Conservation (phyloP, 129 eudicot species). For the Pittosporum tobira region DNA sequence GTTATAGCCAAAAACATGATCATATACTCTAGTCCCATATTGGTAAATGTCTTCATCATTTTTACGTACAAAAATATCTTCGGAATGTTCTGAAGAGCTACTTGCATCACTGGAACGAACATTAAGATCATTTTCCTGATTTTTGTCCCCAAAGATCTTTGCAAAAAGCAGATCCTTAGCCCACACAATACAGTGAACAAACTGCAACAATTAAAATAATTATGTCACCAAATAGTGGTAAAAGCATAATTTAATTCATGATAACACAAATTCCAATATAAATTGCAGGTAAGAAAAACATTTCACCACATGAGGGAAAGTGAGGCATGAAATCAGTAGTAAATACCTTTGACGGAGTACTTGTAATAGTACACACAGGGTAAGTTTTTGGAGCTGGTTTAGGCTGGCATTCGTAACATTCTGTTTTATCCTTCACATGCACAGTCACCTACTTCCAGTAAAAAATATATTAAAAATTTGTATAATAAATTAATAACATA, state of each 20-base stretch:
- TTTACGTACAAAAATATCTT: constrained; percentile 71
- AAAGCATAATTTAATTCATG: too few species aligned
- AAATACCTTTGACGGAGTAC: constrained; percentile 98
- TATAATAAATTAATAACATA: too few species aligned
- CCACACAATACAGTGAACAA: constrained; percentile 97
- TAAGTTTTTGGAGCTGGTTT: constrained; percentile 98
- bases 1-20: constrained; percentile 93
- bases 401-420: constrained; percentile 95
- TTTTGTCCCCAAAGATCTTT: constrained; percentile 85
- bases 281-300: too few species aligned
- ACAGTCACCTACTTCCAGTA: constrained; percentile 65
- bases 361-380: constrained; percentile 97
- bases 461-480: too few species aligned
- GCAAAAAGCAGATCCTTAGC: constrained; percentile 96
- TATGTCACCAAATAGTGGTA: too few species aligned
- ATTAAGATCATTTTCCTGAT: constrained; percentile 87
- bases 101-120: constrained; percentile 68
- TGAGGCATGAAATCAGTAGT: too few species aligned
- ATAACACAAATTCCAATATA: too few species aligned
- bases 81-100: constrained; percentile 53
- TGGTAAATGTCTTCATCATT: constrained; percentile 59
- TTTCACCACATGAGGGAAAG: too few species aligned
- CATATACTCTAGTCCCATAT: constrained; percentile 64
- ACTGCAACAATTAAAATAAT: constrained; percentile 42
- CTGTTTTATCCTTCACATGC: constrained; percentile 81